Base-by-base conservation (phyloP, 768 basidiomycete genomes). In the Boletellus ananiceps region DNA sequence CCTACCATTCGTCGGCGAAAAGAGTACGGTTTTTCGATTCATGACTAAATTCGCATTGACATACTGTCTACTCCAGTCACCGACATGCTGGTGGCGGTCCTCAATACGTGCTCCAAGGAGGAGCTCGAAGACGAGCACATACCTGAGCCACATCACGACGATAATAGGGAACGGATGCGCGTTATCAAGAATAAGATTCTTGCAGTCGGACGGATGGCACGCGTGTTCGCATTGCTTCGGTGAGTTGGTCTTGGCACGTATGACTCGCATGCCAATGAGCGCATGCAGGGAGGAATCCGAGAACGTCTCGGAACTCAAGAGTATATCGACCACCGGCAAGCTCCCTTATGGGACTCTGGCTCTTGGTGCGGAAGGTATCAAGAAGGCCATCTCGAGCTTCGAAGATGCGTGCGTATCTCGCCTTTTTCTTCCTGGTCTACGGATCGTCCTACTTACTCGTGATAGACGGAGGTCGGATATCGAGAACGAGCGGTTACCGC, bases 81-180 rank as follows among this genome's bases (percentile, higher is more conserved):
- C 50, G 95, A 99, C 64, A 97, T 97, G 94, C 76, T 99, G 49
- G 93, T 95, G 31, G 93, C 93, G 4, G 91, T 99, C 37, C 80
- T 99, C 34, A 90, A 93, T 61, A 93, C 92, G 29, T 97, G 93
- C 70, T 90, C 89, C 41, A 90, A 93, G 68, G 93, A 96, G 63
- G 95, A 97, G 68, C 80, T 99, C 25, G 91, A 93, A 57, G 91
- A 94, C 64, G 80, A 80, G 42, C 51, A 56, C 36, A 15, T 50
- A 45, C 43, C n/a, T 40, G 60, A 62, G 8, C 44, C 55, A 38
- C 67, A 55, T 52, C 65, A 44, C 51, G 59, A 54, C 51, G 71
- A 58, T 37, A 49, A 45, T 50, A 64, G 32, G 4, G 73, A 76
- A 57, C 71, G 81, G 9, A 67, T 79, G 45, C 67, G 79, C 47